Evolutionary conservation across 2,329 filamentous ascomycete genomes (phyloP).

Genomic region (Pestalotiopsis sp.): DNA sequence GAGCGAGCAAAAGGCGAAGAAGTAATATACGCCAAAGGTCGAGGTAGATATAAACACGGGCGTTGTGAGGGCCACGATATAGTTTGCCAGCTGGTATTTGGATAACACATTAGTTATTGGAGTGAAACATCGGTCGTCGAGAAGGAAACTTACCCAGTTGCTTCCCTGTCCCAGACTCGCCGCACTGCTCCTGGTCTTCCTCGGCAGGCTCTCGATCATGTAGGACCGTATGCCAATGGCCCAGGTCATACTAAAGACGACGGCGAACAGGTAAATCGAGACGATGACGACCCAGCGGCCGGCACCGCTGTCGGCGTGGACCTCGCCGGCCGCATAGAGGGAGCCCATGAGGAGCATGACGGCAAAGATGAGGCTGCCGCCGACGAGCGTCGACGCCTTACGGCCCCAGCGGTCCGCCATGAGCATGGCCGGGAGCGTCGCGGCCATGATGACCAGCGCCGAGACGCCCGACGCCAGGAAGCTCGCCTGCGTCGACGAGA

Average conservation of each 20-base stretch:
- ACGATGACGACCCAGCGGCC: constrained; percentile 55
- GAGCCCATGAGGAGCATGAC: constrained; percentile 57
- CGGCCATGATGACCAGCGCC: constrained; percentile 29
- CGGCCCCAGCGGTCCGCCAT: constrained; percentile 61
- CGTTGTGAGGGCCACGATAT: constrained; percentile 47
- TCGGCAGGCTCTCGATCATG: constrained; percentile 12
- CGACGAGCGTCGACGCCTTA: constrained; percentile 53
- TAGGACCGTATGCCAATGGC: constrained; percentile 57
- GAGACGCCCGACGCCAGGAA: constrained; percentile 29
- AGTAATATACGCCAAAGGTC: constrained; percentile 45
- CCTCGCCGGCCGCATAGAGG: constrained; percentile 48
- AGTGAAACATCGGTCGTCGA: too few species aligned
- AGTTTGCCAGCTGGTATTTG: constrained; percentile 41
- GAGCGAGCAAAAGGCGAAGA: constrained; percentile 45
- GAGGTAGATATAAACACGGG: constrained; percentile 42
- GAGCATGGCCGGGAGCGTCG: constrained; percentile 43
- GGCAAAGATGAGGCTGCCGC: constrained; percentile 51
- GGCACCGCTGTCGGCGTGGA: constrained; percentile 37
- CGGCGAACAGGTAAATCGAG: constrained; percentile 52
- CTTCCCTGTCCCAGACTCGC: constrained; percentile 10
- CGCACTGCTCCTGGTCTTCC: constrained; percentile 12
- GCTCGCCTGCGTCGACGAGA: constrained; percentile 43
- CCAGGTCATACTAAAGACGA: constrained; percentile 51
- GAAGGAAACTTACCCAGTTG: constrained; percentile 10
- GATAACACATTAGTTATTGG: neutral